Evolutionary conservation across 1,284 basidiomycete genomes (phyloP).

Genomic region (Fomes fomentarius): DNA sequence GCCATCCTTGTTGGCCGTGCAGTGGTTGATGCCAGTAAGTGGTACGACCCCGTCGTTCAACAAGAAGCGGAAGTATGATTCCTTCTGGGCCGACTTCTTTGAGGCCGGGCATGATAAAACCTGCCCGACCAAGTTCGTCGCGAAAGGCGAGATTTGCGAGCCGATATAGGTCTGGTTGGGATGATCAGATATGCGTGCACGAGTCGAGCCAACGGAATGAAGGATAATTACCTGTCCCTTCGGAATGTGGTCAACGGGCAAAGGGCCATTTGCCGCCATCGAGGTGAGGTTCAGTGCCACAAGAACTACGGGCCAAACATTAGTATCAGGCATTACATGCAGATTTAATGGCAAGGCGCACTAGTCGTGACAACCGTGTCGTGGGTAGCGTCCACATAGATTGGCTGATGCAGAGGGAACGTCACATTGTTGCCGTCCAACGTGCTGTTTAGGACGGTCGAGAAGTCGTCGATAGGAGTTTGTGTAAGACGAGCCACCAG

Average conservation of each 20-base stretch:
- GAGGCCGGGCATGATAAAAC: slow-evolving; percentile 53
- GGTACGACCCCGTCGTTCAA: slow-evolving; percentile 67
- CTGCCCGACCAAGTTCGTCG: slow-evolving; percentile 59
- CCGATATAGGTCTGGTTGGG: slow-evolving; percentile 45
- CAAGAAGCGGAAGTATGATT: slow-evolving; percentile 56
- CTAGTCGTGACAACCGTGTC: slow-evolving; percentile 48
- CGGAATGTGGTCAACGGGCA: slow-evolving; percentile 62
- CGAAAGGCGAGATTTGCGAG: slow-evolving; percentile 57
- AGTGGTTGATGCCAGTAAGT: slow-evolving; percentile 38
- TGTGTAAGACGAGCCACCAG: slow-evolving; percentile 53
- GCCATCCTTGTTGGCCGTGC: slow-evolving; percentile 28
- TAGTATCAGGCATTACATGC: not conserved
- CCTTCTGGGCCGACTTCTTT: slow-evolving; percentile 10
- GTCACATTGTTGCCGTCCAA: slow-evolving; percentile 53
- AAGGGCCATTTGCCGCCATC: slow-evolving; percentile 54
- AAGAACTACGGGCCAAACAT: slow-evolving; percentile 47
- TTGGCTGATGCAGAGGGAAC: slow-evolving; percentile 64
- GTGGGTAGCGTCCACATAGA: slow-evolving; percentile 61
- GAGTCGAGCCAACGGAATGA: not conserved
- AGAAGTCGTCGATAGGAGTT: slow-evolving; percentile 51
- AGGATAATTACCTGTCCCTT: slow-evolving; percentile 43
- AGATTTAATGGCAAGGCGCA: slow-evolving; percentile 23
- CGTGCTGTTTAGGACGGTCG: slow-evolving; percentile 58
- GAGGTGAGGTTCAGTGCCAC: slow-evolving; percentile 66
- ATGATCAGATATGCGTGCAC: not conserved